These are phyloP conservation scores for Solanum medicagineum DNA, from an alignment of 257 asterid genomes.

Conservation along the genomic window DNA sequence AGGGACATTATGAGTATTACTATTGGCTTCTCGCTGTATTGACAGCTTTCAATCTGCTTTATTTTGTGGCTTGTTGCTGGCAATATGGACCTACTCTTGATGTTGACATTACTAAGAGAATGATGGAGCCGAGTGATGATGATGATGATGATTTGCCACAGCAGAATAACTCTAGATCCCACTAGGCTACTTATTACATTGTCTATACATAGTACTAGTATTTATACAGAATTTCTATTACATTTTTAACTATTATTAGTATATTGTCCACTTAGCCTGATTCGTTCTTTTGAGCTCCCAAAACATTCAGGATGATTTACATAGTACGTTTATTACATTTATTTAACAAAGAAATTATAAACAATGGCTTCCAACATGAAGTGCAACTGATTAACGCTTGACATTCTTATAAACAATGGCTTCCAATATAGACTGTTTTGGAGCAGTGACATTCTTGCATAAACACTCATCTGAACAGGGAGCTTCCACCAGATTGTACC, in stretches of 20 bases:
- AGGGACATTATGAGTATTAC: constrained; percentile 48
- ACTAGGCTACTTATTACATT: neutral
- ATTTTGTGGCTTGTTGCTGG: constrained; percentile 36
- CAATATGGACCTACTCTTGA: constrained; percentile 36
- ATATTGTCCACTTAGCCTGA: neutral
- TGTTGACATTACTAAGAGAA: neutral
- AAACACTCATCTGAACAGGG: constrained; percentile 39
- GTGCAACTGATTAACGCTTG: no score
- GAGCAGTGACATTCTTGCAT: no score
- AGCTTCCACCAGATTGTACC: constrained; percentile 34
- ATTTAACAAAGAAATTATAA: neutral
- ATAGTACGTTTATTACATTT: neutral
- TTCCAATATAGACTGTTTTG: no score
- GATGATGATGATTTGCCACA: neutral
- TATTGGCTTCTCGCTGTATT: constrained; percentile 44
- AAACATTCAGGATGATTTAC: no score
- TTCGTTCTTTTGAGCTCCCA: neutral
- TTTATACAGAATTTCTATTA: neutral
- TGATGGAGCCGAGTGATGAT: constrained; percentile 1
- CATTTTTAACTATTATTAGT: neutral
- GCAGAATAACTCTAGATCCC: neutral
- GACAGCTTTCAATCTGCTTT: constrained; percentile 24
- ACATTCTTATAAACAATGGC: no score
- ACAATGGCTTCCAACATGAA: no score
- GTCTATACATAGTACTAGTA: neutral